Evolutionary conservation across 108 stramenopile species (phyloP).

Genomic region (Mayamaea pseudoterrestris): DNA sequence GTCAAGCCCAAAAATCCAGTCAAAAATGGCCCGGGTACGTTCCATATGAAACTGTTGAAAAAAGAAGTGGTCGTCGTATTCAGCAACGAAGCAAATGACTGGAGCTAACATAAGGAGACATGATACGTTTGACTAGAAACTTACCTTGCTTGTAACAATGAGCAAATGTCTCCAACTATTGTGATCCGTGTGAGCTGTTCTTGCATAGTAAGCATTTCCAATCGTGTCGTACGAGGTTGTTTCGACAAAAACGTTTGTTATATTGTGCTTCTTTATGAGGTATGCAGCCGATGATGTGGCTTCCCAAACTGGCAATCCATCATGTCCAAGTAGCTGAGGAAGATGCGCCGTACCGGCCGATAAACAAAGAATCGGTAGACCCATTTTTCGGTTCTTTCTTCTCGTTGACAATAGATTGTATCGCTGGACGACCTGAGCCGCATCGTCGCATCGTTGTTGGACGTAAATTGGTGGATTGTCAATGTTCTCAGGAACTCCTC

Average conservation of each 20-base stretch:
- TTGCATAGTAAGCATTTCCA: slow-evolving; percentile 63
- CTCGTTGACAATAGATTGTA: neutral
- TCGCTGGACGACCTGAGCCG: slow-evolving; percentile 18
- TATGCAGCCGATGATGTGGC: slow-evolving; percentile 65
- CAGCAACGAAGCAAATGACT: neutral
- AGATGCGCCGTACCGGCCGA: slow-evolving; percentile 83
- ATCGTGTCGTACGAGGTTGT: slow-evolving; percentile 82
- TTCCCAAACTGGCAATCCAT: slow-evolving; percentile 80
- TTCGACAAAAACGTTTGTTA: slow-evolving; percentile 45
- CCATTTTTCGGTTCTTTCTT: neutral
- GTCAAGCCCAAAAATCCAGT: slow-evolving; percentile 61
- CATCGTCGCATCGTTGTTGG: slow-evolving; percentile 43
- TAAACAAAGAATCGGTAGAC: slow-evolving; percentile 41
- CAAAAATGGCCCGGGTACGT: slow-evolving; percentile 66
- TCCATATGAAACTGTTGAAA: slow-evolving; percentile 55
- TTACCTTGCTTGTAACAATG: slow-evolving; percentile 57
- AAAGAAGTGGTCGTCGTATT: neutral
- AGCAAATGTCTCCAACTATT: slow-evolving; percentile 38
- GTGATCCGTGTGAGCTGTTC: slow-evolving; percentile 61
- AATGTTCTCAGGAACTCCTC: slow-evolving; percentile 53
- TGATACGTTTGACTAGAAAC: neutral
- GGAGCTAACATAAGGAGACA: neutral
- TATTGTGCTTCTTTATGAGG: slow-evolving; percentile 16
- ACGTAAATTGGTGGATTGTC: slow-evolving; percentile 57
- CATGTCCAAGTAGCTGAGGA: slow-evolving; percentile 41